Evolutionary conservation across 2,329 filamentous ascomycete species (phyloP).

Genomic region (Botryotinia globosa): DNA sequence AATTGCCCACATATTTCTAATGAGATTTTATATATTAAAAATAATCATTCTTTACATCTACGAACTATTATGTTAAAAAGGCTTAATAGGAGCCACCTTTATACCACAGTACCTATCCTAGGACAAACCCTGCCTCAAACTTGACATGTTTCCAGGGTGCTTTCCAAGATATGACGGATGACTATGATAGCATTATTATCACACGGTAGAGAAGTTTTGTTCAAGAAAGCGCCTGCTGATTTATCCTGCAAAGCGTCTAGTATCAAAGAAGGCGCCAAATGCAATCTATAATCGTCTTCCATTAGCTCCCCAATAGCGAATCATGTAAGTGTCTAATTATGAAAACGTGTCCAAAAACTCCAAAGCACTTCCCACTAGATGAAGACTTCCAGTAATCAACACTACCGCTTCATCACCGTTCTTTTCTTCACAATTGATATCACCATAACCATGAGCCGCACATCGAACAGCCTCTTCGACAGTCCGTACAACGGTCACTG

Average conservation of each 20-base stretch:
- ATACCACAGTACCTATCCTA: too few relatives aligned
- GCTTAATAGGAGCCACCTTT: too few relatives aligned
- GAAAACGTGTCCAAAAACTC: not conserved
- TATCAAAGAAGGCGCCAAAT: not conserved
- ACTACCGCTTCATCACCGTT: not conserved
- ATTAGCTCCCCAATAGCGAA: not conserved
- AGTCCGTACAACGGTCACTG: not conserved
- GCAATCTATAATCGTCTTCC: not conserved
- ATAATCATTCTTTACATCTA: too few relatives aligned
- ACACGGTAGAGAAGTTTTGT: not conserved
- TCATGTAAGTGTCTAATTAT: not conserved
- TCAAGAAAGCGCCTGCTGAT: not conserved
- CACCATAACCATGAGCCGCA: not conserved
- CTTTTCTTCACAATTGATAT: not conserved
- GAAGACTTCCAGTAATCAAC: not conserved
- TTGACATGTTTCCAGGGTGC: not conserved
- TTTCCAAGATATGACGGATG: not conserved
- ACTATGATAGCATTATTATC: not conserved
- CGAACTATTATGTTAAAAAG: too few relatives aligned
- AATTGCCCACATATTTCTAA: too few relatives aligned
- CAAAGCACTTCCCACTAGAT: not conserved
- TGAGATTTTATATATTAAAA: too few relatives aligned
- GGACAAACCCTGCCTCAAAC: not conserved
- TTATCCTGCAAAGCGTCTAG: not conserved
- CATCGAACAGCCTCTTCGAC: not conserved